phyloP scores from a whole-genome alignment of 2,329 filamentous ascomycete genomes.

The Hymenoscyphus repandus region DNA sequence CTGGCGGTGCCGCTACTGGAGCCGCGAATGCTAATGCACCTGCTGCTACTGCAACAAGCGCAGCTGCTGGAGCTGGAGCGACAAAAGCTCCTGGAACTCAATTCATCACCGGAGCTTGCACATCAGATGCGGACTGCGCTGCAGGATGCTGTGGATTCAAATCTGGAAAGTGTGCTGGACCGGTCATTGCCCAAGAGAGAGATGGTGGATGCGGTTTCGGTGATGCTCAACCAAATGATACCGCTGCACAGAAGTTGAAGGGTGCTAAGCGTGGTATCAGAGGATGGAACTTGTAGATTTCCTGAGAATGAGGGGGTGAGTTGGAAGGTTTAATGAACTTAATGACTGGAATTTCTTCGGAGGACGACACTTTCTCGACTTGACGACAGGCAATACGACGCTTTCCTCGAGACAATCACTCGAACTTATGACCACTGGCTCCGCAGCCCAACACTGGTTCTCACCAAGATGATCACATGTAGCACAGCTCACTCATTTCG shows the following conservation, averaged over 20 bases:
- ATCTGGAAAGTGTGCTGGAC: slow-evolving; percentile 31
- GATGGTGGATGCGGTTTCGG: slow-evolving; percentile 34
- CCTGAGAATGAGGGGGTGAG: too few species aligned
- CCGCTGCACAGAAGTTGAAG: slow-evolving; percentile 5
- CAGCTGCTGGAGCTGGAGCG: background rate
- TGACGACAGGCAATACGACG: background rate
- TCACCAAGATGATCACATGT: background rate
- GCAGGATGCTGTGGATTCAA: slow-evolving; percentile 31
- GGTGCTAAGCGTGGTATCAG: background rate
- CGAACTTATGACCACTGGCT: background rate
- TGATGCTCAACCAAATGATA: slow-evolving; percentile 11
- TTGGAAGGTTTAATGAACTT: too few species aligned
- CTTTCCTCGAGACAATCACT: background rate
- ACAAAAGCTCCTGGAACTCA: slow-evolving; percentile 23
- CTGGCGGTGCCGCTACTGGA: background rate
- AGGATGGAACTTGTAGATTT: slow-evolving; percentile 5
- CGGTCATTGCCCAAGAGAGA: slow-evolving; percentile 29
- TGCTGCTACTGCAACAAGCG: background rate
- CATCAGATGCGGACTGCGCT: slow-evolving; percentile 31
- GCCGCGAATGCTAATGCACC: background rate
- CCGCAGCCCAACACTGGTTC: background rate
- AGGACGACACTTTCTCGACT: background rate
- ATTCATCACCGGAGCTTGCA: slow-evolving; percentile 34
- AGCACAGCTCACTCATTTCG: too few species aligned
- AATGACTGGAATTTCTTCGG: background rate